phyloP scores from a whole-genome alignment of 2,329 filamentous ascomycete species.

The Xylogone sp. region DNA sequence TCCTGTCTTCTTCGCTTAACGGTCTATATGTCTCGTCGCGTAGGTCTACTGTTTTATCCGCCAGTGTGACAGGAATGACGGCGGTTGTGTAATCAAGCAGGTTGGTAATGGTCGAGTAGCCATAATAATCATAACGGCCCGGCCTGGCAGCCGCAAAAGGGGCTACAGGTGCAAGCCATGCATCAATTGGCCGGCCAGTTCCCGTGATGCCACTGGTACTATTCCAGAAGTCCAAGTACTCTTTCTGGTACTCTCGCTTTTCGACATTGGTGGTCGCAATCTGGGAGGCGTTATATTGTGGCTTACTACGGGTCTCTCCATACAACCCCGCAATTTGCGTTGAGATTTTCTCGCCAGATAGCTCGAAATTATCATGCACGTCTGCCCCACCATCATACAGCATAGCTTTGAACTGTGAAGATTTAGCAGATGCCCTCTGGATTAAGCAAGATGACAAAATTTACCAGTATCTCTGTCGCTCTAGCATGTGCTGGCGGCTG shows the following conservation, averaged over 20 bases:
- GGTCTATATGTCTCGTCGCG: conserved; percentile 35
- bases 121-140: conserved; percentile 33
- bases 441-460: conserved; percentile 27
- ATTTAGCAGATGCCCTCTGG: conserved; percentile 11
- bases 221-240: conserved; percentile 47
- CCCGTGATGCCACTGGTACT: conserved; percentile 2
- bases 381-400: conserved; percentile 44
- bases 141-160: conserved; percentile 46
- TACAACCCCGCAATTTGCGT: conserved; percentile 10
- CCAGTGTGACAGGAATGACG: conserved; percentile 34
- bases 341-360: conserved; percentile 19
- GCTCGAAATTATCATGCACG: conserved; percentile 31
- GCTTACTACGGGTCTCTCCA: conserved; percentile 22
- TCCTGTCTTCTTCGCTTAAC: conserved; percentile 36
- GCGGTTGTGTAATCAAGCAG: conserved; percentile 25
- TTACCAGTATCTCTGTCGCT: conserved; percentile 33
- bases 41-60: conserved; percentile 31
- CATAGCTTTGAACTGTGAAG: conserved; percentile 21
- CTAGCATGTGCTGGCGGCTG: conserved; percentile 42
- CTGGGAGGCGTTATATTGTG: conserved; percentile 18
- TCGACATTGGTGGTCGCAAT: conserved; percentile 36
- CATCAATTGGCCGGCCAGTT: not conserved
- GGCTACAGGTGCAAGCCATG: conserved; percentile 42
- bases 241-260: conserved; percentile 47
- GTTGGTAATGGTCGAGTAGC: conserved; percentile 6